phyloP scores from a whole-genome alignment of 805 yeast genomes.

The Saccharomyces mikatae region DNA sequence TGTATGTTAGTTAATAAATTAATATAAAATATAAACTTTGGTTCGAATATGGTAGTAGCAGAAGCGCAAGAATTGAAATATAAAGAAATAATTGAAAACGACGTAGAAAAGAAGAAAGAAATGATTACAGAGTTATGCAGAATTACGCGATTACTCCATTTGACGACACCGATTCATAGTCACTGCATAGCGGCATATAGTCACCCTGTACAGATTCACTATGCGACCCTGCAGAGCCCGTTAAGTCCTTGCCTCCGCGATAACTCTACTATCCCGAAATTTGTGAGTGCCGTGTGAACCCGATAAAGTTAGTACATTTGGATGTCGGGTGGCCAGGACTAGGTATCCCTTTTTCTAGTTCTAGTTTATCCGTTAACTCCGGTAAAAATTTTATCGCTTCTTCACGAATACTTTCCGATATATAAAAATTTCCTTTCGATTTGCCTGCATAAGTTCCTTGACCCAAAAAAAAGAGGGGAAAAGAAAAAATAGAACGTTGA shows the following conservation, averaged over 20 bases:
- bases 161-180: not conserved
- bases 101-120: too few species aligned
- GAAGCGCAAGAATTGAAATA: too few species aligned
- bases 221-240: not conserved
- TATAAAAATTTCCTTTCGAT: not conserved
- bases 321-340: not conserved
- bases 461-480: not conserved
- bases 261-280: not conserved
- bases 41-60: too few species aligned
- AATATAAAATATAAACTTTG: too few species aligned
- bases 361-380: not conserved
- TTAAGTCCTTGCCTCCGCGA: not conserved
- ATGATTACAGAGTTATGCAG: too few species aligned
- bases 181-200: not conserved
- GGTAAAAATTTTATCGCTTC: not conserved
- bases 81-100: too few species aligned
- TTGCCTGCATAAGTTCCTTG: not conserved
- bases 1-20: too few species aligned
- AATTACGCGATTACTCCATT: too few species aligned
- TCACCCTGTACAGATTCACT: not conserved
- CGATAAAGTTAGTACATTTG: not conserved
- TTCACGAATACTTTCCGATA: not conserved
- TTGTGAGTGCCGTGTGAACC: not conserved
- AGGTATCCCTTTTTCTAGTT: not conserved
- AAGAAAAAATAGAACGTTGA: too few species aligned